Conservation (phyloP, 495 filamentous ascomycete genomes). For the Penicillium silybi region DNA sequence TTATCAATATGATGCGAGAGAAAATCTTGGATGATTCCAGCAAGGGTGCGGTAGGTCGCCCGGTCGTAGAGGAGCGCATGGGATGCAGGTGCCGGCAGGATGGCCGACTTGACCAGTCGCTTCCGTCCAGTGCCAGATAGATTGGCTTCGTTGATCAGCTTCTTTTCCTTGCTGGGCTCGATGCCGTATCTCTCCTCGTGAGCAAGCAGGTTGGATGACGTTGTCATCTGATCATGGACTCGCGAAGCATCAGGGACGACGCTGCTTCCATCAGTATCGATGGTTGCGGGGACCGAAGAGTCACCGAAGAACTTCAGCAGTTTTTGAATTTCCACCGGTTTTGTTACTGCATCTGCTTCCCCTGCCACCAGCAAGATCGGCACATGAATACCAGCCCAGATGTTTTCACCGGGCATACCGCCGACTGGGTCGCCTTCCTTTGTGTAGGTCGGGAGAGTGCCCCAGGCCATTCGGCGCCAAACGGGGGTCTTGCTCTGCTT, state of each 20-base stretch:
- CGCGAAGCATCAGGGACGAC: conserved; percentile 44
- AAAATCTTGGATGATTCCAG: conserved; percentile 80
- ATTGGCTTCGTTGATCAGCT: conserved; percentile 5
- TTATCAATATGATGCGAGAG: conserved; percentile 68
- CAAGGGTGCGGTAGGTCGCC: conserved; percentile 67
- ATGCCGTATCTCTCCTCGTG: conserved; percentile 27
- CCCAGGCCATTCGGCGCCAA: conserved; percentile 80
- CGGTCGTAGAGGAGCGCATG: conserved; percentile 84
- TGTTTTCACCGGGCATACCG: conserved; percentile 63
- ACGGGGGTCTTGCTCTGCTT: conserved; percentile 74
- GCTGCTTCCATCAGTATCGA: conserved; percentile 43
- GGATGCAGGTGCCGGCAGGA: conserved; percentile 73
- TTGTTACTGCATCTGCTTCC: conserved; percentile 70
- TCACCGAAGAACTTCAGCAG: conserved; percentile 58
- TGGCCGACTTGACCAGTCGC: conserved; percentile 60
- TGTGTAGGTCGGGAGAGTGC: conserved; percentile 55
- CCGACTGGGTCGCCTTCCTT: conserved; percentile 45
- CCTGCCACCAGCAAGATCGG: conserved; percentile 80
- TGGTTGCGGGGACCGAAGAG: conserved; percentile 12
- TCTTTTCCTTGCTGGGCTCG: conserved; percentile 20
- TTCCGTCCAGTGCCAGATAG: conserved; percentile 17
- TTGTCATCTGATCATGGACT: conserved; percentile 24
- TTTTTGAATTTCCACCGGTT: conserved; percentile 63
- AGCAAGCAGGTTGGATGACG: conserved; percentile 10
- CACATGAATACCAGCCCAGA: conserved; percentile 68